phyloP scores from a whole-genome alignment of 75 land plant species.

The Larix kaempferi region DNA sequence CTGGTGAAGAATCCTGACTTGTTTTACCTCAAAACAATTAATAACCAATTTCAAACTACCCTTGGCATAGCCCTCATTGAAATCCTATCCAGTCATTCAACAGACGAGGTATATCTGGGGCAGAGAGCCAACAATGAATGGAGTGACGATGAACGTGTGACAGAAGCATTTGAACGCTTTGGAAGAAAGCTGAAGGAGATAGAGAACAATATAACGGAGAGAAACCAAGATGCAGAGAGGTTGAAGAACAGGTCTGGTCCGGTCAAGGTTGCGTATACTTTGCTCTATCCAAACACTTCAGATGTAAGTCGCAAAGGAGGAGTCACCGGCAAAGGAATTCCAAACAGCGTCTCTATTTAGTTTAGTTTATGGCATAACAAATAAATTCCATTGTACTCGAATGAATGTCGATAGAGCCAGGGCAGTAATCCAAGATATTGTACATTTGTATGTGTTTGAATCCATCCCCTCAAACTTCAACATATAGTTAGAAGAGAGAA shows the following conservation, averaged over 20 bases:
- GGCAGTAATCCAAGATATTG: no score
- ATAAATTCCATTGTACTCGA: no score
- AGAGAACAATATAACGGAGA: background rate
- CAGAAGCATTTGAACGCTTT: background rate
- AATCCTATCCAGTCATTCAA: slow-evolving; percentile 71
- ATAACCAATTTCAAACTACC: background rate
- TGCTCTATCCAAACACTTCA: background rate
- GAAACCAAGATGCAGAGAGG: slow-evolving; percentile 8
- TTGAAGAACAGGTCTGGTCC: background rate
- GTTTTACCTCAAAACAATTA: slow-evolving; percentile 12
- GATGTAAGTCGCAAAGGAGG: background rate
- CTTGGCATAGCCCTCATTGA: slow-evolving; percentile 24
- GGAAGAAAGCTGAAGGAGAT: background rate
- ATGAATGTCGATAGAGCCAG: no score
- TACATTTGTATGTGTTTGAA: no score
- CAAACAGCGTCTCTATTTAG: background rate
- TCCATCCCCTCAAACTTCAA: no score
- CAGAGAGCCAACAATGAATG: slow-evolving; percentile 28
- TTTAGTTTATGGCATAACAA: background rate
- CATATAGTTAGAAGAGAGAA: no score
- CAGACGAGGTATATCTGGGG: slow-evolving; percentile 83
- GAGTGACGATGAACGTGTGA: background rate
- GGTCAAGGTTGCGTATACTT: background rate
- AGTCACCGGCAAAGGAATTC: background rate
- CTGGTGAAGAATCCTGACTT: slow-evolving; percentile 22